A percentile compares a stretch with the other conserved stretches of the same genome.
Conservation (phyloP, 2,329 filamentous ascomycete genomes). For the Alternaria sp. region DNA sequence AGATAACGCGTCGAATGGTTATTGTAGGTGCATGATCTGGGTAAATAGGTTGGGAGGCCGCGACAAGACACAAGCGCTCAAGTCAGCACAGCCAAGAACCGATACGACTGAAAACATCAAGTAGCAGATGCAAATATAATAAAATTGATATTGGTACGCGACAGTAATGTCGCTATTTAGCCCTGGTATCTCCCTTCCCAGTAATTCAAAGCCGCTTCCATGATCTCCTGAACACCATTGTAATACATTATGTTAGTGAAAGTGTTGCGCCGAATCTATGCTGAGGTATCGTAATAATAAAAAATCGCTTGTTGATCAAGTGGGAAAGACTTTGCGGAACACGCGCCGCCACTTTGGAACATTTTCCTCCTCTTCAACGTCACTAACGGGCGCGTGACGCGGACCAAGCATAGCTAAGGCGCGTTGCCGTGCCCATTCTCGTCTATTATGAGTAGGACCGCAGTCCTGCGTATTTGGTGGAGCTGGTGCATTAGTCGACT, state of each 20-base stretch:
- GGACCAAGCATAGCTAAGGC: conserved; percentile 56
- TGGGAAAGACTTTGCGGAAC: conserved; percentile 48
- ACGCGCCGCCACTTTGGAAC: conserved; percentile 40
- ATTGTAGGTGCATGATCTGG: conserved; percentile 17
- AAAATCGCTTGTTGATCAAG: conserved; percentile 28
- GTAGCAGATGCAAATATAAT: not conserved
- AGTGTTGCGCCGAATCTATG: conserved; percentile 15
- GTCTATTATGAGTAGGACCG: conserved; percentile 40
- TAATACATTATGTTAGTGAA: conserved; percentile 4
- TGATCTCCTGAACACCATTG: not conserved
- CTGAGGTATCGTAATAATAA: conserved; percentile 5
- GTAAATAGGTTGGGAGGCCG: conserved; percentile 19
- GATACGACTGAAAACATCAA: not conserved
- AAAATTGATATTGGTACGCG: conserved; percentile 1
- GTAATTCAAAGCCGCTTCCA: not conserved
- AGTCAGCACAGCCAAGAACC: not conserved
- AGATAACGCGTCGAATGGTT: conserved; percentile 5
- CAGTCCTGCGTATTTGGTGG: conserved; percentile 20
- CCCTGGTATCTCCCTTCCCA: conserved; percentile 5
- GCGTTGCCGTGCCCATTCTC: conserved; percentile 58
- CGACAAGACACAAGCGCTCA: not conserved
- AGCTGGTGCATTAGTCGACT: not conserved
- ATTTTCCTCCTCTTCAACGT: conserved; percentile 36
- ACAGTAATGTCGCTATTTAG: conserved; percentile 1
- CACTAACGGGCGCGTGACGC: conserved; percentile 29